Base-by-base conservation (phyloP, 129 eudicot species). In the Flaveria trinervia region DNA sequence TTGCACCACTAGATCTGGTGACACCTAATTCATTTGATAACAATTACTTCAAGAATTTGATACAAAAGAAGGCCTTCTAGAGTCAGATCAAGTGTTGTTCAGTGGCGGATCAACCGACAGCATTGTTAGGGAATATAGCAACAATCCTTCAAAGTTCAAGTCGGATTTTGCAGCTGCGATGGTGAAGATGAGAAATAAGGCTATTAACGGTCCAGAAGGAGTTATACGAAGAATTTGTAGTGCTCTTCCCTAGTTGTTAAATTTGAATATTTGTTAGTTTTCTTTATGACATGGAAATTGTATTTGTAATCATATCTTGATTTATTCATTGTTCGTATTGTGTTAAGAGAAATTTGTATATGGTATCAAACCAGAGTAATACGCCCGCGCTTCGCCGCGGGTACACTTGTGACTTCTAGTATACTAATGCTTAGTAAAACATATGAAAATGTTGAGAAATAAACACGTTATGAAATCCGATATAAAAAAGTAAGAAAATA, bases 11-110 rank as follows among this genome's bases (percentile, higher is more conserved):
- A 0, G 92, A 86, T 81, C 65, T 80, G n/a, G 84, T 73, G 65
- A 84, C 86, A 26, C 87, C 94, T 0, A 81, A 71, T 56, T 55
- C 70, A 30, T 91, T 91, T 70, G 92, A 80, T 4, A 83, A 91
- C 36, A 81, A 74, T 33, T 91, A 91, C 59, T 91, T 68, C 75
- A 68, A 69, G 65, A 84, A 85, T 59, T 81, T 91, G 45, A 65
- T 91, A 68, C 79, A 72, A 8, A 78, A 75, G 33, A 85, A 88
- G 23, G 97, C 36, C 92, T 91, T 74, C 83, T 91, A 17, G 94
- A 91, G 52, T 86, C 97, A 0, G 97, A 91, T 66, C 97, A 91
- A 71, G 97, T 84, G 80, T 86, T 91, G 20, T 88, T 83, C 50
- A 91, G 88, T 26, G 83, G 86, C 26, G 97, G 92, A 45, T 83